Percentiles rank a stretch among this genome's conserved stretches.
phyloP scores from a whole-genome alignment of 2,329 filamentous ascomycete genomes.

The Fusarium tupiense region DNA sequence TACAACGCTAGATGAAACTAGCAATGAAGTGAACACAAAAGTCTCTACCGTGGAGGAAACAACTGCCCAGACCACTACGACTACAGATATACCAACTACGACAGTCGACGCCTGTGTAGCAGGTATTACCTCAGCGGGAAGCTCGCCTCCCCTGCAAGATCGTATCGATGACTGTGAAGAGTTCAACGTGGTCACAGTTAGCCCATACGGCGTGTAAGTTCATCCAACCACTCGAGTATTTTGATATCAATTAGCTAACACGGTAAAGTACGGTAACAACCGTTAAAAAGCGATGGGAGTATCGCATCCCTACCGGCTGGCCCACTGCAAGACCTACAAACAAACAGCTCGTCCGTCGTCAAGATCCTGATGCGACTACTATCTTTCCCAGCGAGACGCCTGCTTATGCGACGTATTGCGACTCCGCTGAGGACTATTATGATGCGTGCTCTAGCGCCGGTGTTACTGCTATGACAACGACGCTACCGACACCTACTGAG shows the following conservation, averaged over 20 bases:
- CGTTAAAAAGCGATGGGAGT: not conserved
- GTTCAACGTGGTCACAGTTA: not conserved
- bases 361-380: not conserved
- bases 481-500: not conserved
- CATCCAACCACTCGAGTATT: rapidly evolving
- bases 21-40: not conserved
- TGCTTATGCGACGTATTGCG: not conserved
- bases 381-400: not conserved
- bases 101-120: not conserved
- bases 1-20: not conserved
- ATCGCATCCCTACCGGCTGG: not conserved
- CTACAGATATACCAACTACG: not conserved
- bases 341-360: not conserved
- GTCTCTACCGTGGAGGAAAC: rapidly evolving
- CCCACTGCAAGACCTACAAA: not conserved
- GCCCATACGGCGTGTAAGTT: not conserved
- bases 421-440: not conserved
- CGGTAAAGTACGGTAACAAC: rapidly evolving
- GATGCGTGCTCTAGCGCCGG: not conserved
- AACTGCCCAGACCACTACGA: not conserved
- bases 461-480: not conserved
- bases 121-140: rapidly evolving
- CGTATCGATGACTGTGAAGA: not conserved
- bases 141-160: not conserved
- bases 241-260: rapidly evolving